Percentiles rank a stretch among this genome's conserved stretches.
Conservation (phyloP, 2,329 filamentous ascomycete genomes). For the Ascomycota sp. region DNA sequence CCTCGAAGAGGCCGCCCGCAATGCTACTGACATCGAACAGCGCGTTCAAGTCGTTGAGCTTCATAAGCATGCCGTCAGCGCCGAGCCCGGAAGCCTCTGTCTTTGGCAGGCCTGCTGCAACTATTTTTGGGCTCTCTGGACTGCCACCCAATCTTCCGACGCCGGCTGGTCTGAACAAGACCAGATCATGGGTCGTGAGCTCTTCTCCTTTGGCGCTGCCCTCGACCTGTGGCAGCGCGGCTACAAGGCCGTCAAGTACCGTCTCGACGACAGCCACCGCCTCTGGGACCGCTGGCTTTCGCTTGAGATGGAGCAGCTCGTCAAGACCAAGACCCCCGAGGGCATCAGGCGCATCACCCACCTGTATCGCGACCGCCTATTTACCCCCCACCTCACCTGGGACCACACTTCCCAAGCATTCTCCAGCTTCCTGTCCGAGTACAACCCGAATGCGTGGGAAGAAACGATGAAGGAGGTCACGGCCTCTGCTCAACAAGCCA, state of each 20-base stretch:
- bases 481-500: slow-evolving; percentile 37
- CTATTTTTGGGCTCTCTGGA: slow-evolving; percentile 51
- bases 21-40: slow-evolving; percentile 38
- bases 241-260: slow-evolving; percentile 48
- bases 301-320: slow-evolving; percentile 46
- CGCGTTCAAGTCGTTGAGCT: slow-evolving; percentile 49
- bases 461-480: slow-evolving; percentile 48
- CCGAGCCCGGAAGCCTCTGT: slow-evolving; percentile 50
- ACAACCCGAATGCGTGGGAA: slow-evolving; percentile 50
- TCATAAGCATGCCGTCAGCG: slow-evolving; percentile 44
- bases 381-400: slow-evolving; percentile 53
- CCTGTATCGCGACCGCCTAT: slow-evolving; percentile 47
- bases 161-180: slow-evolving; percentile 42
- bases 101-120: slow-evolving; percentile 62
- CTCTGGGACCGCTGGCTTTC: slow-evolving; percentile 63
- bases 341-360: slow-evolving; percentile 42
- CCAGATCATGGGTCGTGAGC: slow-evolving; percentile 41
- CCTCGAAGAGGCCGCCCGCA: slow-evolving; percentile 45
- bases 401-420: slow-evolving; percentile 53
- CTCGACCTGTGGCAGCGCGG: slow-evolving; percentile 50
- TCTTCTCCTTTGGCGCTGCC: slow-evolving; percentile 46
- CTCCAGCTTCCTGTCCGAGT: slow-evolving; percentile 50
- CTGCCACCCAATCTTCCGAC: slow-evolving; percentile 34
- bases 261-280: slow-evolving; percentile 52
- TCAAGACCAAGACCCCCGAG: slow-evolving; percentile 27